Conservation (phyloP, 1,284 basidiomycete species). For the Sanghuangporus sanghuang region DNA sequence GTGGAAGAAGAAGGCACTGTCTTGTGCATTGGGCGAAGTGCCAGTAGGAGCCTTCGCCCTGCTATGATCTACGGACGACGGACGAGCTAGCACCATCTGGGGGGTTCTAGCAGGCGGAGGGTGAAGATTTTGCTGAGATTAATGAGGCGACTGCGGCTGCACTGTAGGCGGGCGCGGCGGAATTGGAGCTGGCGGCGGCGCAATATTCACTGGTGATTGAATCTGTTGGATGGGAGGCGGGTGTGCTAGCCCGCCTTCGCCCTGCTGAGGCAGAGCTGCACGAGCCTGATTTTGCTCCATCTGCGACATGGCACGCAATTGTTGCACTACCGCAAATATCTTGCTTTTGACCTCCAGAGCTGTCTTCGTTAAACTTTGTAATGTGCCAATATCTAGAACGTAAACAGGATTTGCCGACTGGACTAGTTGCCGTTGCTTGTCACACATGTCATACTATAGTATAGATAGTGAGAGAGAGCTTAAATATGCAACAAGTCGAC, state of each 20-base stretch:
- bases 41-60: background rate
- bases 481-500: conserved; percentile 19
- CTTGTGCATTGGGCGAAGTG: background rate
- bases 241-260: background rate
- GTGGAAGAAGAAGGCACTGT: conserved; percentile 8
- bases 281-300: background rate
- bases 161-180: conserved; percentile 13
- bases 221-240: background rate
- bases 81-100: conserved; percentile 6
- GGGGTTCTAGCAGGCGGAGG: conserved; percentile 1
- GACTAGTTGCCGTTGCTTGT: conserved; percentile 45
- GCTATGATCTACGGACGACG: conserved; percentile 8
- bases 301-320: background rate
- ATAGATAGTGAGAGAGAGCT: conserved; percentile 3
- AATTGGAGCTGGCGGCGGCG: background rate
- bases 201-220: background rate
- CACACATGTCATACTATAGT: conserved; percentile 39
- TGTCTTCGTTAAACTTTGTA: conserved; percentile 43
- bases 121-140: conserved; percentile 7
- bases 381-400: conserved; percentile 38
- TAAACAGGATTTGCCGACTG: conserved; percentile 43
- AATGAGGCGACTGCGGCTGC: conserved; percentile 1
- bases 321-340: background rate
- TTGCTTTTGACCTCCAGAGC: background rate
- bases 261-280: background rate